phyloP scores from a whole-genome alignment of 2,329 filamentous ascomycete species.

The Colletotrichum sp. region DNA sequence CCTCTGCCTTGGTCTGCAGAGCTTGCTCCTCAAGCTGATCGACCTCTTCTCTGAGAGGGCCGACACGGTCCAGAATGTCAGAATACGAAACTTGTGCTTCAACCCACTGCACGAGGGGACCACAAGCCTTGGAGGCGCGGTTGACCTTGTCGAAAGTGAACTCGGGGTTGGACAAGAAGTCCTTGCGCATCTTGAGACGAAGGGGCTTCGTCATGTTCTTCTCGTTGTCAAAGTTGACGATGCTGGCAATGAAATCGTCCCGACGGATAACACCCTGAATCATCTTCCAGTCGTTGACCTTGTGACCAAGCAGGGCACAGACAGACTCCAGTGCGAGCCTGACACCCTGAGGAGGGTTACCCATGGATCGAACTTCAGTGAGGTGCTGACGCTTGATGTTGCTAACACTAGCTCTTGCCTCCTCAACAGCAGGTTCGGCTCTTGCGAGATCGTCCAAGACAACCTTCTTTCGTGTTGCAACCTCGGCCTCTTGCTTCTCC shows the following conservation, averaged over 20 bases:
- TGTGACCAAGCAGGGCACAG: constrained; percentile 91
- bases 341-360: constrained; percentile 87
- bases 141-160: constrained; percentile 98
- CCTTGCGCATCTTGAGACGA: constrained; percentile 87
- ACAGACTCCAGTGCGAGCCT: constrained; percentile 94
- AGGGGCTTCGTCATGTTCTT: constrained; percentile 87
- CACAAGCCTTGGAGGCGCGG: constrained; percentile 94
- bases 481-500: constrained; percentile 87
- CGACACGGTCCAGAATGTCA: constrained; percentile 94
- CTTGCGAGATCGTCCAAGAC: constrained; percentile 87
- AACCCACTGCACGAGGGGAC: constrained; percentile 96
- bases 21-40: constrained; percentile 85
- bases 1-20: constrained; percentile 90
- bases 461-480: constrained; percentile 80
- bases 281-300: constrained; percentile 87
- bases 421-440: constrained; percentile 90
- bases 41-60: constrained; percentile 90
- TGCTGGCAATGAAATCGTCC: constrained; percentile 97
- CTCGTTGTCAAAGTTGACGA: constrained; percentile 96
- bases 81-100: constrained; percentile 96
- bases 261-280: constrained; percentile 87
- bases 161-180: constrained; percentile 90
- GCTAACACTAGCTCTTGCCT: constrained; percentile 94
- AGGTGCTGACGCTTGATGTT: constrained; percentile 98
- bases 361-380: constrained; percentile 97